Evolutionary conservation across 352 stramenopile species (phyloP).

Genomic region (Globisporangium solare): DNA sequence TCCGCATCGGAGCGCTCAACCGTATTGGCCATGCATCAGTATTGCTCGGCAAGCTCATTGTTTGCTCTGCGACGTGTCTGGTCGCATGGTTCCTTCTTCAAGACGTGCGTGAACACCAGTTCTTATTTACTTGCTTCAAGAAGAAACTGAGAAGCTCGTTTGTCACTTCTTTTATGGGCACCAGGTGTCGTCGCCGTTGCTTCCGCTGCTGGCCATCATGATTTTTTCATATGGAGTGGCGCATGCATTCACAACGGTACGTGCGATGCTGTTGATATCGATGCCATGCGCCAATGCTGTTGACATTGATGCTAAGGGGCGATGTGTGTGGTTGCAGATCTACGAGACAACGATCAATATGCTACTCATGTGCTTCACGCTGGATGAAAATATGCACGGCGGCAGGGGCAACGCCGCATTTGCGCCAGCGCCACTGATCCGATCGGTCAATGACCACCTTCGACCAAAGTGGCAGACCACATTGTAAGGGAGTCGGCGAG

Average conservation of each 20-base stretch:
- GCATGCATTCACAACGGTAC: constrained; percentile 77
- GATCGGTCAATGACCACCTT: constrained; percentile 78
- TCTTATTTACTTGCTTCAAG: neutral
- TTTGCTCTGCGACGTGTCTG: constrained; percentile 64
- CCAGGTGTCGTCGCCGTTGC: constrained; percentile 51
- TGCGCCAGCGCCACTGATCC: constrained; percentile 57
- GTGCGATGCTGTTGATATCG: constrained; percentile 5
- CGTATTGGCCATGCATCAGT: constrained; percentile 29
- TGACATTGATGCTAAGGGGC: neutral
- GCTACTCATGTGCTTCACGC: constrained; percentile 80
- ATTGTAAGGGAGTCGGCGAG: constrained; percentile 28
- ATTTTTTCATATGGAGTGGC: constrained; percentile 78
- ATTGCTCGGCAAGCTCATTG: constrained; percentile 53
- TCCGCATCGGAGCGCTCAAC: constrained; percentile 25
- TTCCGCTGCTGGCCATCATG: constrained; percentile 59
- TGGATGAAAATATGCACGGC: constrained; percentile 81
- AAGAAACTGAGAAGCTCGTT: neutral
- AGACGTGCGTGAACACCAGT: constrained; percentile 29
- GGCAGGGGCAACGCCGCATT: constrained; percentile 64
- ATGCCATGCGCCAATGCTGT: neutral
- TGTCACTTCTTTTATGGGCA: constrained; percentile 4
- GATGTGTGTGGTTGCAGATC: constrained; percentile 29
- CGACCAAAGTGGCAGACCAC: constrained; percentile 80
- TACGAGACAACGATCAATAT: constrained; percentile 86
- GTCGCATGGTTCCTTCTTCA: constrained; percentile 70